Percentiles rank a stretch among this genome's conserved stretches.
These are phyloP conservation scores for Globisporangium radiosum DNA, from an alignment of 352 stramenopile species.

Conservation along the genomic window DNA sequence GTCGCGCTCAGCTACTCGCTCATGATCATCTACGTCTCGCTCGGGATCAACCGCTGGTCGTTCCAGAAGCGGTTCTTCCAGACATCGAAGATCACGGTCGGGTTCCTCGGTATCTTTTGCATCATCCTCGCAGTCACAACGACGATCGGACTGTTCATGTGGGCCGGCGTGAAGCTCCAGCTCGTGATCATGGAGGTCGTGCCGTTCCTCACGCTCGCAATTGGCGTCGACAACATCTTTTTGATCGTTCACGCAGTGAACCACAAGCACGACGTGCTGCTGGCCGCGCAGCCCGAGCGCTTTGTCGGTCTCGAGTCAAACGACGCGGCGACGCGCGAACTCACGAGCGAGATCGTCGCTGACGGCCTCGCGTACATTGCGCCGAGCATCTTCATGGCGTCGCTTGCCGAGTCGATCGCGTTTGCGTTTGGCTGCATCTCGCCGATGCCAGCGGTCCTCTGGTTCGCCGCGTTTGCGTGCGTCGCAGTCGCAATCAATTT, in stretches of 20 bases:
- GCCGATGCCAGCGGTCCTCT: conserved; percentile 55
- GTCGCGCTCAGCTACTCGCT: conserved; percentile 51
- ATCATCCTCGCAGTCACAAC: conserved; percentile 53
- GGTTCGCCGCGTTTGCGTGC: conserved; percentile 47
- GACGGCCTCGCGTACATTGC: conserved; percentile 45
- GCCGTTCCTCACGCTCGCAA: conserved; percentile 54
- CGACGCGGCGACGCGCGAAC: conserved; percentile 35
- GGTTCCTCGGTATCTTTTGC: conserved; percentile 56
- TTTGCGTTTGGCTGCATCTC: conserved; percentile 51
- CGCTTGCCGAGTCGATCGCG: conserved; percentile 36
- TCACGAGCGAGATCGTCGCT: conserved; percentile 37
- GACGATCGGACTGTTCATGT: conserved; percentile 66
- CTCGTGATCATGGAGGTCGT: conserved; percentile 63
- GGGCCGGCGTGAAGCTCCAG: conserved; percentile 52
- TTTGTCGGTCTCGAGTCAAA: conserved; percentile 45
- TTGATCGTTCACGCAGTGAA: conserved; percentile 25
- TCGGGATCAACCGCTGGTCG: conserved; percentile 63
- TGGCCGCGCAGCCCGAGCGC: conserved; percentile 33
- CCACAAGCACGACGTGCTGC: conserved; percentile 35
- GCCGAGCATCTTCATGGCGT: conserved; percentile 51
- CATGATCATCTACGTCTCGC: conserved; percentile 62
- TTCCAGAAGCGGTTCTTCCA: conserved; percentile 43
- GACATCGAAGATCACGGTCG: conserved; percentile 54
- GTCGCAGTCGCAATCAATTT: conserved; percentile 45
- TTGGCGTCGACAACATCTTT: conserved; percentile 68